Percentiles rank a stretch among this genome's conserved stretches.
These are phyloP conservation scores for Fraxinus floribunda DNA, from an alignment of 305 asterid genomes.

Conservation along the genomic window DNA sequence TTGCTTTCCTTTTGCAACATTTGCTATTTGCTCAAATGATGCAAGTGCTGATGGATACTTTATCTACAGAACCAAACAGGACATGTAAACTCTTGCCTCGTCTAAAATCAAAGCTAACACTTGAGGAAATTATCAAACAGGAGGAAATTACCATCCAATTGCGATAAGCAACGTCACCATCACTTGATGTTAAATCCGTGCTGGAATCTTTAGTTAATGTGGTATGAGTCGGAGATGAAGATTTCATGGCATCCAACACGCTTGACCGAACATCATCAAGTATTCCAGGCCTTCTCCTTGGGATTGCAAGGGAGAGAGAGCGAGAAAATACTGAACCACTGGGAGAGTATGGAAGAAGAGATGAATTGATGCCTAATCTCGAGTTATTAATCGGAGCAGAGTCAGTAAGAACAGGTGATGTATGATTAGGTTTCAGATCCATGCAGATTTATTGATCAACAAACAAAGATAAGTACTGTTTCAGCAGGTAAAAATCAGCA, in stretches of 20 bases:
- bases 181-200: constrained; percentile 44
- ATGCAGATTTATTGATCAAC: constrained; percentile 38
- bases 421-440: constrained; percentile 71
- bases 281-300: constrained; percentile 68
- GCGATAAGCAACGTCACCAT: constrained; percentile 49
- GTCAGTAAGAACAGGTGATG: constrained; percentile 80
- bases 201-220: constrained; percentile 44
- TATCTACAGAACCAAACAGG: constrained; percentile 44
- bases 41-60: constrained; percentile 85
- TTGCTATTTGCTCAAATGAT: constrained; percentile 68
- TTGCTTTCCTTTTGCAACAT: constrained; percentile 64
- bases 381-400: constrained; percentile 57
- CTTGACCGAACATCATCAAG: constrained; percentile 69
- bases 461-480: constrained; percentile 19
- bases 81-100: constrained; percentile 17
- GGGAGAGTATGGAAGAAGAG: constrained; percentile 62
- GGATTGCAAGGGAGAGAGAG: constrained; percentile 63
- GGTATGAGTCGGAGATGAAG: constrained; percentile 87
- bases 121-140: constrained; percentile 4
- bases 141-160: constrained; percentile 66
- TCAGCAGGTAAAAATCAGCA: constrained; percentile 30
- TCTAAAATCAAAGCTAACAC: background rate
- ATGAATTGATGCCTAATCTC: constrained; percentile 63
- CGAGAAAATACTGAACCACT: constrained; percentile 58
- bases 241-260: constrained; percentile 80